Percentiles rank a stretch among this genome's conserved stretches.
Evolutionary conservation across 1,284 basidiomycete genomes (phyloP).

Genomic region (Apiotrichum gracile): DNA sequence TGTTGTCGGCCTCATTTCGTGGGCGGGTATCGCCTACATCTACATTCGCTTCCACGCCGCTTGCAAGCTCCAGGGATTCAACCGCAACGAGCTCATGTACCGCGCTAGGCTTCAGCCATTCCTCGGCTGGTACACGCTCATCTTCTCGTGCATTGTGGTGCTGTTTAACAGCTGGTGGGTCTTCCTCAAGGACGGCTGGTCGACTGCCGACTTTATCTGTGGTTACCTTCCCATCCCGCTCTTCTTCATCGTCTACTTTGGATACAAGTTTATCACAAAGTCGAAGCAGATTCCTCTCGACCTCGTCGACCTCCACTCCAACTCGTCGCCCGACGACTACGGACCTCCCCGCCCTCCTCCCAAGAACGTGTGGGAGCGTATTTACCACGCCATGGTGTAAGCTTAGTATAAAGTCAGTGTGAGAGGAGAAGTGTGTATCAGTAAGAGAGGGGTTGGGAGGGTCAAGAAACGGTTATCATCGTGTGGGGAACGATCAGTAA

Average conservation of each 20-base stretch:
- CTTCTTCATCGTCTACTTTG: conserved; percentile 47
- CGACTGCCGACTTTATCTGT: conserved; percentile 9
- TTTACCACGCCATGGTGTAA: conserved; percentile 13
- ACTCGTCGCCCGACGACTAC: conserved; percentile 8
- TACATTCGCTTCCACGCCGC: conserved; percentile 76
- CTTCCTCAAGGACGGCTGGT: conserved; percentile 15
- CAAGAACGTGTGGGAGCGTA: neutral
- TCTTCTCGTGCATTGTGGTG: conserved; percentile 16
- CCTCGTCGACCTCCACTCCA: conserved; percentile 30
- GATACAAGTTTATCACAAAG: conserved; percentile 33
- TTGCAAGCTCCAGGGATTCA: conserved; percentile 61
- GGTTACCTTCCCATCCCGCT: conserved; percentile 13
- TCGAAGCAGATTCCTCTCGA: conserved; percentile 21
- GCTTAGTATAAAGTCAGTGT: neutral
- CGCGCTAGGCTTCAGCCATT: conserved; percentile 54
- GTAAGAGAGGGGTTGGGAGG: neutral
- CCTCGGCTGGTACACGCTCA: conserved; percentile 43
- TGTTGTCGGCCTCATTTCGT: conserved; percentile 57
- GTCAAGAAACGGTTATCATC: no score
- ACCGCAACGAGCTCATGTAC: conserved; percentile 55
- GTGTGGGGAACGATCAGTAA: no score
- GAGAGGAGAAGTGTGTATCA: neutral
- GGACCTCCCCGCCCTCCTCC: neutral
- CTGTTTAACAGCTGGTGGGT: conserved; percentile 5
- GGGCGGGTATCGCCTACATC: conserved; percentile 74